Conservation (phyloP, 306 rosid species). For the Quercus wislizeni region DNA sequence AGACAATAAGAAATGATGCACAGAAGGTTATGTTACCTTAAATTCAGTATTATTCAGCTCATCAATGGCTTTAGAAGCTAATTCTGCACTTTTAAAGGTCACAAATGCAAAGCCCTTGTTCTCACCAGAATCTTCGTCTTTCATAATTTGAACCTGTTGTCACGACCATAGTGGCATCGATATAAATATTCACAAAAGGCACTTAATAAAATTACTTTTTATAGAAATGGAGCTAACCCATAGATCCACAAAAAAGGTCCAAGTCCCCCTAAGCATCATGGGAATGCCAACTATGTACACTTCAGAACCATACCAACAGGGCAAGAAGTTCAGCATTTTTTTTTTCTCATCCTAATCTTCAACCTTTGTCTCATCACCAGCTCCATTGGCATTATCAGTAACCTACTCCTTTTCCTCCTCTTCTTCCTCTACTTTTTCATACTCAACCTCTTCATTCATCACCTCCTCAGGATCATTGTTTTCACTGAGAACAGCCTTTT, state of each 20-base stretch:
- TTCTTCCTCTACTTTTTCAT: conserved; percentile 23
- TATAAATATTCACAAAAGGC: not conserved
- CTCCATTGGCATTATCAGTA: conserved; percentile 17
- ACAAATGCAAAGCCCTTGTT: conserved; percentile 90
- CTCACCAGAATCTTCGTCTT: conserved; percentile 64
- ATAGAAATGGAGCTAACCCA: conserved; percentile 47
- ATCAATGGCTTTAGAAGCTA: conserved; percentile 84
- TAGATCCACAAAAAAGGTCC: conserved; percentile 60
- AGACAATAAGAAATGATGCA: not conserved
- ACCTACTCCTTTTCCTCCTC: conserved; percentile 60
- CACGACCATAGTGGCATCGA: conserved; percentile 21
- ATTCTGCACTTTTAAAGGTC: conserved; percentile 67
- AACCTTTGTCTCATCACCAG: conserved; percentile 28
- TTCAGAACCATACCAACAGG: conserved; percentile 95
- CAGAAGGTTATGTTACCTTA: conserved; percentile 49
- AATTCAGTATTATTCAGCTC: conserved; percentile 72
- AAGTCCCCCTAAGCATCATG: conserved; percentile 68
- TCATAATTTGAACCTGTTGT: conserved; percentile 87
- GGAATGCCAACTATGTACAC: conserved; percentile 88
- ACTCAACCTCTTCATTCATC: conserved; percentile 55
- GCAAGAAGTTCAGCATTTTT: conserved; percentile 81
- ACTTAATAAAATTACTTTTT: conserved; percentile 1
- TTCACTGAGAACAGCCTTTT: conserved; percentile 79
- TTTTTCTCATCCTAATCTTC: conserved; percentile 62
- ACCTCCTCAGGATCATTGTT: conserved; percentile 67